Conservation (phyloP, 345 rosid genomes). For the Salix suchowensis region DNA sequence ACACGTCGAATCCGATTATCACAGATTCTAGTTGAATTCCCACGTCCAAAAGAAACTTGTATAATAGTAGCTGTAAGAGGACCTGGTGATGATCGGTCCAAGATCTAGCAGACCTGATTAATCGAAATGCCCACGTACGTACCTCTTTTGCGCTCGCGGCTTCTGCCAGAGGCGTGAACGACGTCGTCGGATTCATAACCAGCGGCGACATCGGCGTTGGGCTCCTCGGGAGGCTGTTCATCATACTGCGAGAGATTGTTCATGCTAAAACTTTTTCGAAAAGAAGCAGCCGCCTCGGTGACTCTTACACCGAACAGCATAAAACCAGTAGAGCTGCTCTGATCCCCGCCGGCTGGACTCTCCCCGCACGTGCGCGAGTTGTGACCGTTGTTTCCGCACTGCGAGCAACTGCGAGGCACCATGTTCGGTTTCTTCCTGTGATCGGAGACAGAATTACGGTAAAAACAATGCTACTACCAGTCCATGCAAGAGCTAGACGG, state of each 20-base stretch:
- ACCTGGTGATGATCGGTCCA: neutral
- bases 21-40: neutral
- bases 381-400: constrained; percentile 72
- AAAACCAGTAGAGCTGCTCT: constrained; percentile 34
- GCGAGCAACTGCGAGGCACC: constrained; percentile 60
- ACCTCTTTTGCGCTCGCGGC: constrained; percentile 79
- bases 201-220: constrained; percentile 37
- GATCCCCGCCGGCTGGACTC: neutral
- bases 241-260: constrained; percentile 51
- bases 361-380: constrained; percentile 52
- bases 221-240: constrained; percentile 44
- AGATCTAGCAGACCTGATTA: neutral
- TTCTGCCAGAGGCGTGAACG: constrained; percentile 56
- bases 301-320: constrained; percentile 74
- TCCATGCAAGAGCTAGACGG: constrained; percentile 21
- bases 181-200: constrained; percentile 76
- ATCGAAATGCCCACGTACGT: neutral
- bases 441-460: neutral
- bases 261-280: constrained; percentile 69
- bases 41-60: no score
- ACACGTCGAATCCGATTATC: neutral
- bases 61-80: neutral
- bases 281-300: constrained; percentile 39
- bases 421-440: neutral
- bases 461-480: neutral